Conservation (phyloP, 768 basidiomycete genomes). For the Lactarius hengduanensis region DNA sequence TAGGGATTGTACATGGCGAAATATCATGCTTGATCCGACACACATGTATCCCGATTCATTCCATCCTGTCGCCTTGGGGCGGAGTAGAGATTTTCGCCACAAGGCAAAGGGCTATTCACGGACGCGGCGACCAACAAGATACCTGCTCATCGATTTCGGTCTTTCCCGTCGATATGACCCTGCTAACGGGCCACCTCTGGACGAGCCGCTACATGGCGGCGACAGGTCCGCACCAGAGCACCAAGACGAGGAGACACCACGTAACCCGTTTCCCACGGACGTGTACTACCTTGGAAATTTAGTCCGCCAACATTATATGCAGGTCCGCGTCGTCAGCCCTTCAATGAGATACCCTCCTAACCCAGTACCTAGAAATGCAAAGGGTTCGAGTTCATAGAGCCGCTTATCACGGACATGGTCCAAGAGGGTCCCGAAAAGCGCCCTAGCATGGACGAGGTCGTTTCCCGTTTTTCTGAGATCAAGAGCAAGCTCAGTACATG, state of each 20-base stretch:
- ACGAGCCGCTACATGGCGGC: constrained; percentile 16
- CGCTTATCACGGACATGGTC: constrained; percentile 37
- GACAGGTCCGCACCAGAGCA: constrained; percentile 26
- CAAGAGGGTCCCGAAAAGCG: constrained; percentile 37
- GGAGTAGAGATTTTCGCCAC: constrained; percentile 8
- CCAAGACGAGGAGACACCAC: constrained; percentile 2
- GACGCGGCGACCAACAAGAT: background rate
- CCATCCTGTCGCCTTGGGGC: constrained; percentile 13
- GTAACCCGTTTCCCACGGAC: constrained; percentile 25
- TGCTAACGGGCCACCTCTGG: constrained; percentile 12
- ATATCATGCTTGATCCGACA: constrained; percentile 25
- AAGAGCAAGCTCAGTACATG: background rate
- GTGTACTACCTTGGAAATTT: constrained; percentile 23
- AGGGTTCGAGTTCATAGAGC: constrained; percentile 14
- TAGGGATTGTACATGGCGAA: background rate
- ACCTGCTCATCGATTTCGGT: constrained; percentile 22
- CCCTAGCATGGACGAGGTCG: constrained; percentile 38
- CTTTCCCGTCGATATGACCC: constrained; percentile 14
- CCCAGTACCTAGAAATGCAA: background rate
- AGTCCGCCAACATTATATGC: background rate
- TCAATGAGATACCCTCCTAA: background rate
- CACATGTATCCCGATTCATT: constrained; percentile 18
- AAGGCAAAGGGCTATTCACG: constrained; percentile 13
- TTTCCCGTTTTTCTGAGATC: constrained; percentile 5
- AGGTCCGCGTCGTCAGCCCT: background rate